Percentiles rank a stretch among this genome's conserved stretches.
These are phyloP conservation scores for Linum trigynum DNA, from an alignment of 345 rosid genomes.

Conservation along the genomic window DNA sequence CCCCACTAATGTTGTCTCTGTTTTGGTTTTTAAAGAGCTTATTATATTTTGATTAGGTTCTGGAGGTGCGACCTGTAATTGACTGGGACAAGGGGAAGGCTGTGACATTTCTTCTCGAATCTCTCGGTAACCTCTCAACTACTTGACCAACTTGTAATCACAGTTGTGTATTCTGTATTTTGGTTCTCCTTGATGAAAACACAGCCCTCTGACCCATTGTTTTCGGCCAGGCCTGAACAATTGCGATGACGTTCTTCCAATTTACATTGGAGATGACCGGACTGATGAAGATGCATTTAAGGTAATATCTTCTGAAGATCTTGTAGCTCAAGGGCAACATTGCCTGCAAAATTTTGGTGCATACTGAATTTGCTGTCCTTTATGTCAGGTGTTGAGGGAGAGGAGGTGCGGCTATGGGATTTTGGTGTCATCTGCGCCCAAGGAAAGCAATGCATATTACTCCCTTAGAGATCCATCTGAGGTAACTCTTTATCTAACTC, in stretches of 20 bases:
- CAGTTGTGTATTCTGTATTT: too few relatives aligned
- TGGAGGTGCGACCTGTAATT: constrained; percentile 50
- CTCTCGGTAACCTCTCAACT: constrained; percentile 20
- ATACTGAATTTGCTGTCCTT: not conserved
- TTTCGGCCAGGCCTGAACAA: constrained; percentile 9
- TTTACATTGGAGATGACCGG: constrained; percentile 53
- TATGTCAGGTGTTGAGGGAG: constrained; percentile 28
- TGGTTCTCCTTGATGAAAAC: too few relatives aligned
- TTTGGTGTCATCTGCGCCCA: constrained; percentile 35
- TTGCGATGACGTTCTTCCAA: constrained; percentile 34
- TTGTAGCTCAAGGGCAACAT: not conserved
- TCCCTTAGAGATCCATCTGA: constrained; percentile 38
- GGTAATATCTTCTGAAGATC: constrained; percentile 15
- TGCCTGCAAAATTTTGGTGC: not conserved
- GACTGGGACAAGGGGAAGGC: constrained; percentile 59
- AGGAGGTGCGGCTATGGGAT: constrained; percentile 39
- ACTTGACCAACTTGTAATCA: too few relatives aligned
- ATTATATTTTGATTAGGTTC: constrained; percentile 19
- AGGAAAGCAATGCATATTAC: constrained; percentile 40
- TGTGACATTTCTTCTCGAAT: constrained; percentile 35
- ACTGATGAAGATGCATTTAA: constrained; percentile 63
- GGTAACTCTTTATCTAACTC: constrained; percentile 10
- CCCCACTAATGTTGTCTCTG: not conserved
- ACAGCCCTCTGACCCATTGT: not conserved
- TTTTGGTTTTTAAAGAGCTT: not conserved